A percentile compares a stretch with the other conserved stretches of the same genome.
phyloP scores from a whole-genome alignment of 2,329 filamentous ascomycete genomes.

The Ceratocystis smalleyi region DNA sequence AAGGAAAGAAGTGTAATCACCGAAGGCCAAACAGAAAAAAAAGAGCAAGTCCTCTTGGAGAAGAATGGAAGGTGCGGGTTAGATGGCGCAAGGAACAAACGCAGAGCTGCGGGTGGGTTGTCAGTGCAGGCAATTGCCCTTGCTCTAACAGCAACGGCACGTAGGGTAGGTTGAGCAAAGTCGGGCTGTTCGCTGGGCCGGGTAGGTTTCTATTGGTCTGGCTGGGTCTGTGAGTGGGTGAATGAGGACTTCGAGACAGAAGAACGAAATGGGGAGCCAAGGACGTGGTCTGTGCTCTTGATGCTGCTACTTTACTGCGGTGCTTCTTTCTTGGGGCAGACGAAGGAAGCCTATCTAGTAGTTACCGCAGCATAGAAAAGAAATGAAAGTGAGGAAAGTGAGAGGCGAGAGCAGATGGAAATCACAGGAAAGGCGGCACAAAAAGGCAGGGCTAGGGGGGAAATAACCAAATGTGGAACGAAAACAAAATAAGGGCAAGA shows the following conservation, averaged over 20 bases:
- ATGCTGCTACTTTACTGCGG: background rate
- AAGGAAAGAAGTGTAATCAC: conserved; percentile 1
- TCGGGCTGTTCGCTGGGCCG: background rate
- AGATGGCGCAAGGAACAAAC: background rate
- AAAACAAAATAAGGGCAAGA: background rate
- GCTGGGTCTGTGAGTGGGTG: background rate
- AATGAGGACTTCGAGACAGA: background rate
- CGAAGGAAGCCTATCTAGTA: background rate
- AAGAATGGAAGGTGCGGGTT: background rate
- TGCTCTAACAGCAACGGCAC: background rate
- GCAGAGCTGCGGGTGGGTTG: background rate
- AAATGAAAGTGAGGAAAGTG: background rate
- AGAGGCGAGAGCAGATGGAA: conserved; percentile 8
- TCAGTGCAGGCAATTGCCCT: background rate
- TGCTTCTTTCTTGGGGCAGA: background rate
- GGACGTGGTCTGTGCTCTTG: background rate
- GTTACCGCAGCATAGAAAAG: background rate
- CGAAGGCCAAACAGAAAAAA: background rate
- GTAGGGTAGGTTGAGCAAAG: background rate
- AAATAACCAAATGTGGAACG: background rate
- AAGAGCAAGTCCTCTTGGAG: background rate
- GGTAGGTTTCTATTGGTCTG: background rate
- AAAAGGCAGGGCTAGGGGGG: background rate
- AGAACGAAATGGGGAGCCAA: background rate
- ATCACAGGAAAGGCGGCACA: conserved; percentile 6